phyloP scores from a whole-genome alignment of 768 basidiomycete species.

The Tricholoma bakamatsutake region DNA sequence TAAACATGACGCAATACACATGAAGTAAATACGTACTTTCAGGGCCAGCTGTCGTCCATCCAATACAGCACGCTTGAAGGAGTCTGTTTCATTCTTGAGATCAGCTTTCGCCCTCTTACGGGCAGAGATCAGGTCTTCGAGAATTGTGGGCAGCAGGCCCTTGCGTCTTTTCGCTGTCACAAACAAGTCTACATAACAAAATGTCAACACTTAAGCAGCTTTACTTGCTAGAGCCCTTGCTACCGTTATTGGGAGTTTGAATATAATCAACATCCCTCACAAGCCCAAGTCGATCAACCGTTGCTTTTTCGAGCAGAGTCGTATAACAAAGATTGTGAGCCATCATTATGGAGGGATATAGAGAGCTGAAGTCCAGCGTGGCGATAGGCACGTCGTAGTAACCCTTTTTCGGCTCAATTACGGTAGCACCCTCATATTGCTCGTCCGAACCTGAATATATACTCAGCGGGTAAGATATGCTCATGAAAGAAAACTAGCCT shows the following conservation, averaged over 20 bases:
- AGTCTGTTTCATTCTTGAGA: slow-evolving; percentile 93
- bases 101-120: slow-evolving; percentile 95
- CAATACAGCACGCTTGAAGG: slow-evolving; percentile 93
- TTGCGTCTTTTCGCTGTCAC: slow-evolving; percentile 68
- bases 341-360: slow-evolving; percentile 99
- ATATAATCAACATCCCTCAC: slow-evolving; percentile 88
- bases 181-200: slow-evolving; percentile 64
- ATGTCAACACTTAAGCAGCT: not conserved
- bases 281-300: slow-evolving; percentile 72
- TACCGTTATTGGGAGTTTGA: slow-evolving; percentile 94
- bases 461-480: not conserved
- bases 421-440: slow-evolving; percentile 98
- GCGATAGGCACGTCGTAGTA: slow-evolving; percentile 97
- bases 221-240: not conserved
- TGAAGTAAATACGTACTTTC: slow-evolving; percentile 50
- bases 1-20: not conserved
- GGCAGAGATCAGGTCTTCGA: slow-evolving; percentile 90
- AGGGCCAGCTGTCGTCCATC: slow-evolving; percentile 96
- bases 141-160: slow-evolving; percentile 83
- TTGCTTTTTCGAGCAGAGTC: slow-evolving; percentile 78
- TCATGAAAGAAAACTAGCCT: slow-evolving; percentile 38
- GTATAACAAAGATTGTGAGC: slow-evolving; percentile 99
- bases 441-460: slow-evolving; percentile 70
- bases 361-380: slow-evolving; percentile 95
- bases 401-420: slow-evolving; percentile 94